phyloP scores from a whole-genome alignment of 345 rosid genomes.

The Sonneratia alba region DNA sequence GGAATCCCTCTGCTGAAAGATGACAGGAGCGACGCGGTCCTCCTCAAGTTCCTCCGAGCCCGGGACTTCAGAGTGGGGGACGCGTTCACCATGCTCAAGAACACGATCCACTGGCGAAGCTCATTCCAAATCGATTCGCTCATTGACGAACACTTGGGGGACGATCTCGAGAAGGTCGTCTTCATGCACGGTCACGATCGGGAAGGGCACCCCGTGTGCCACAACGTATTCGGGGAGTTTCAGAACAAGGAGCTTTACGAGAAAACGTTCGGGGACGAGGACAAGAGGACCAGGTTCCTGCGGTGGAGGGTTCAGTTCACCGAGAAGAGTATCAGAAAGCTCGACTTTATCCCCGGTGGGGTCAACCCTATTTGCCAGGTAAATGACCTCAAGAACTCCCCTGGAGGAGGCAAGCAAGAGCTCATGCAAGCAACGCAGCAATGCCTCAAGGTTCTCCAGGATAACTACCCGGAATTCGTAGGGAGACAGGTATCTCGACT shows the following conservation, averaged over 20 bases:
- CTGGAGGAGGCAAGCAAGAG: conserved; percentile 70
- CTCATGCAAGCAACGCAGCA: conserved; percentile 71
- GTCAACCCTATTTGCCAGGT: conserved; percentile 69
- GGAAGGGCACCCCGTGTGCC: conserved; percentile 84
- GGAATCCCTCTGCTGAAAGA: conserved; percentile 71
- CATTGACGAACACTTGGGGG: conserved; percentile 61
- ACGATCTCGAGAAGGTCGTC: conserved; percentile 74
- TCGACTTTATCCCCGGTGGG: conserved; percentile 71
- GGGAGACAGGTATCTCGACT: conserved; percentile 51
- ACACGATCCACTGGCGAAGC: conserved; percentile 63
- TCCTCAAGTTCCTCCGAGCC: conserved; percentile 68
- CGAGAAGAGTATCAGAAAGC: conserved; percentile 79
- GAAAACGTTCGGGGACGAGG: conserved; percentile 61
- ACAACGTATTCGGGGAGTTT: conserved; percentile 84
- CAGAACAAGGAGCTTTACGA: conserved; percentile 76
- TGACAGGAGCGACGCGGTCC: conserved; percentile 60
- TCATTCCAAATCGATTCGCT: conserved; percentile 60
- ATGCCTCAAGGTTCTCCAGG: conserved; percentile 75
- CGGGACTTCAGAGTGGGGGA: conserved; percentile 74
- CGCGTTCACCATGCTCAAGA: conserved; percentile 63
- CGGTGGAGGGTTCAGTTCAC: conserved; percentile 85
- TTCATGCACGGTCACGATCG: conserved; percentile 77
- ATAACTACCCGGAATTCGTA: conserved; percentile 90
- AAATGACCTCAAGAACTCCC: conserved; percentile 79
- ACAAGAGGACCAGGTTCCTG: conserved; percentile 58